Evolutionary conservation across 2,329 filamentous ascomycete genomes (phyloP), one percentile per base, ranked within the genome.

Genomic region (Saccharata proteae): DNA sequence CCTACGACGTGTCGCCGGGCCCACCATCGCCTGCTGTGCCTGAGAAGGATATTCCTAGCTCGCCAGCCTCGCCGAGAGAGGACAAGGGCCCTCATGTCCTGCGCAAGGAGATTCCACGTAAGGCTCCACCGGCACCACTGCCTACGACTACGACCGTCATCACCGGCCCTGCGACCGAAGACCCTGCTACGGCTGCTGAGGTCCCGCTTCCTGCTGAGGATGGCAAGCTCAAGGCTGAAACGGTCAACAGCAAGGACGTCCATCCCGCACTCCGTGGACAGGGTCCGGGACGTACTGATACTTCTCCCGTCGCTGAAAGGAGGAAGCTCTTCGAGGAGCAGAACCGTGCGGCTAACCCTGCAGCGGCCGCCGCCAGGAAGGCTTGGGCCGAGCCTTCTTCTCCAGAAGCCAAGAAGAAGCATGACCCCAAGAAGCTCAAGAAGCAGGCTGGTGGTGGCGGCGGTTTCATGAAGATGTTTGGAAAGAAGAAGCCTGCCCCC

Each of bases 201-300:
- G 43, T 57, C 20, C 51, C 57, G 21, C 38, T 52, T 20, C 49
- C 47, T 10, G 40, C 40, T 11, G 39, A 36, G 4, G 46, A 52
- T 24, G 47, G 51, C 8, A 55, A 54, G 37, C 33, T 47, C 22
- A 24, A 11, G 6, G 38, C 14, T 7, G 11, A 39, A 25, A 40
- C 38, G 20, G n/a, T 22, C 8, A n/a, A 22, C 12, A 31, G 45
- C 13, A 38, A 48, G 4, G 48, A 55, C 21, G 48, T 58, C 18
- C 62, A 64, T 42, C 61, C 61, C 28, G 61, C 59, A 5, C 41
- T 59, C 36, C 54, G 59, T 20, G 45, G 16, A 16, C 29, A 22
- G 16, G 9, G 18, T 6, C 29, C n/a, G 14, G 19, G 9, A 22
- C 10, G 14, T 29, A 13, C 25, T n/a, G n/a, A n/a, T n/a, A n/a